Conservation (phyloP, 768 basidiomycete species). For the Lactarius deliciosus region DNA sequence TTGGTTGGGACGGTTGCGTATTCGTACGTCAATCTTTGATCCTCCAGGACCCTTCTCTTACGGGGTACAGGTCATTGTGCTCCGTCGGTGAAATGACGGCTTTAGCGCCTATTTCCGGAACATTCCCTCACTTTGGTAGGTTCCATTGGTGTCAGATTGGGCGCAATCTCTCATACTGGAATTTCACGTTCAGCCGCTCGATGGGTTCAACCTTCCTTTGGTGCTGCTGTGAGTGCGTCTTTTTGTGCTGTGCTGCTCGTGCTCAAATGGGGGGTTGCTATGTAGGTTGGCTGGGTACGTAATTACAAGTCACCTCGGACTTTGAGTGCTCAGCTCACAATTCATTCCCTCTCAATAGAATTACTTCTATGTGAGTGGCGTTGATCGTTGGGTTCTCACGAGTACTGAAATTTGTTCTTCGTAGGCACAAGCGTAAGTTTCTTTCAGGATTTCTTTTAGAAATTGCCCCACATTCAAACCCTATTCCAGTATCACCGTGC, state of each 20-base stretch:
- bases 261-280: neutral
- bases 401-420: constrained; percentile 15
- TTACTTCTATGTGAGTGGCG: constrained; percentile 50
- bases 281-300: constrained; percentile 36
- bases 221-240: constrained; percentile 36
- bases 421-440: constrained; percentile 37
- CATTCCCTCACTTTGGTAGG: constrained; percentile 70
- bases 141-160: neutral
- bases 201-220: constrained; percentile 41
- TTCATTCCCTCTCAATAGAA: constrained; percentile 38
- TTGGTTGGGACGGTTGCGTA: constrained; percentile 68
- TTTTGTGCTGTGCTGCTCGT: constrained; percentile 1
- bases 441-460: neutral
- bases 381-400: neutral
- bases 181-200: constrained; percentile 32
- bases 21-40: constrained; percentile 48
- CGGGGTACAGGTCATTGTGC: constrained; percentile 50
- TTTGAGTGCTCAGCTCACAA: constrained; percentile 2
- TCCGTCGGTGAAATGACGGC: constrained; percentile 80
- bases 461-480: neutral
- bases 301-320: neutral
- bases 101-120: constrained; percentile 74
- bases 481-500: constrained; percentile 48
- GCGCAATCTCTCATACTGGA: neutral
- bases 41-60: neutral